Evolutionary conservation across 495 filamentous ascomycete genomes (phyloP).

Genomic region (Talaromyces proteolyticus): DNA sequence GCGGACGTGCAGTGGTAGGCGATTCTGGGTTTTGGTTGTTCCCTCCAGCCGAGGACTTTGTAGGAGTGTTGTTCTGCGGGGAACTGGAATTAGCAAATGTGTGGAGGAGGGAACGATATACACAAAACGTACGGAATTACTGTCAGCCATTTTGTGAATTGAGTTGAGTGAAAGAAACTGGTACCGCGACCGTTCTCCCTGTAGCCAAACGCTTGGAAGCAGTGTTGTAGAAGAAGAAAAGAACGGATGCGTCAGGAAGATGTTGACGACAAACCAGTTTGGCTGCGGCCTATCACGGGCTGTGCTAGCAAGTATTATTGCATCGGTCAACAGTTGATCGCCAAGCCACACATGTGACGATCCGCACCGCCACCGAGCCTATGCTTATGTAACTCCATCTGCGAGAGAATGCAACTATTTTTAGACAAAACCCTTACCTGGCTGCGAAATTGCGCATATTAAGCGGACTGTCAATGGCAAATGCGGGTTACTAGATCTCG

Average conservation of each 20-base stretch:
- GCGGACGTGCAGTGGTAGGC: slow-evolving; percentile 72
- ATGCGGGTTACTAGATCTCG: neutral
- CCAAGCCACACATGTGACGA: slow-evolving; percentile 1
- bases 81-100: neutral
- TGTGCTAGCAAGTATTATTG: neutral
- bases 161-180: neutral
- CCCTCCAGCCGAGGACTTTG: slow-evolving; percentile 23
- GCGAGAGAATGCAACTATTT: no score
- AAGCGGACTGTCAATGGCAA: neutral
- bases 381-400: neutral
- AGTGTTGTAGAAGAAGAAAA: neutral
- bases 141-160: slow-evolving; percentile 29
- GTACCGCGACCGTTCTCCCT: neutral
- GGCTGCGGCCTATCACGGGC: neutral
- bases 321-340: neutral
- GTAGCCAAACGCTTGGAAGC: neutral
- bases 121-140: slow-evolving; percentile 27
- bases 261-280: neutral
- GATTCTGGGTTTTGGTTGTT: slow-evolving; percentile 59
- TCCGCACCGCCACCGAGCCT: neutral
- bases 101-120: neutral
- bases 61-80: slow-evolving; percentile 22
- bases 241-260: neutral
- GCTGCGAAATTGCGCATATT: neutral
- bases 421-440: no score